Percentiles rank a stretch among this genome's conserved stretches.
phyloP scores from a whole-genome alignment of 345 rosid genomes.

The Acer campestre region DNA sequence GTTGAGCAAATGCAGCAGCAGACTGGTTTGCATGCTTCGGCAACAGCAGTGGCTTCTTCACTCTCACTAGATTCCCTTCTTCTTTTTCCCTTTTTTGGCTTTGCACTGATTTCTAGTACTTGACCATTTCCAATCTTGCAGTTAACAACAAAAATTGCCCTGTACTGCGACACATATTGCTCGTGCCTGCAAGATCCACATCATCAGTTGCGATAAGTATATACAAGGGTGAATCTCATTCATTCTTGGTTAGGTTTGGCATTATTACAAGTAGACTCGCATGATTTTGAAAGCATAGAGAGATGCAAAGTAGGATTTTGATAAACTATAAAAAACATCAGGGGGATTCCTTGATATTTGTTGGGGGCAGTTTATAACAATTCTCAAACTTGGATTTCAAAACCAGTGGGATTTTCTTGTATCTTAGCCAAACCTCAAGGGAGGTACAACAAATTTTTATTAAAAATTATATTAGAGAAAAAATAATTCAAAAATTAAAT shows the following conservation, averaged over 20 bases:
- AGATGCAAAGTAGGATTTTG: too few relatives aligned
- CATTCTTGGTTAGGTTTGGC: too few relatives aligned
- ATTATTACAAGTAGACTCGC: too few relatives aligned
- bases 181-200: conserved; percentile 58
- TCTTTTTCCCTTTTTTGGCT: conserved; percentile 42
- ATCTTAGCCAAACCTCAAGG: too few relatives aligned
- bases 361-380: too few relatives aligned
- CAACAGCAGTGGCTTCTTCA: conserved; percentile 25
- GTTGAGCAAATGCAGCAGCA: conserved; percentile 67
- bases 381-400: too few relatives aligned
- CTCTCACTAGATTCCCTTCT: conserved; percentile 35
- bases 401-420: too few relatives aligned
- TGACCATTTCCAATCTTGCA: conserved; percentile 47
- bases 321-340: too few relatives aligned
- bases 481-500: neutral
- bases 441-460: too few relatives aligned
- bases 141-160: conserved; percentile 73
- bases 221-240: neutral
- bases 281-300: too few relatives aligned
- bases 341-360: too few relatives aligned
- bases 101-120: conserved; percentile 25
- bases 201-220: conserved; percentile 9
- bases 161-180: conserved; percentile 68
- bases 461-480: neutral
- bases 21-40: conserved; percentile 43